phyloP scores from a whole-genome alignment of 2,329 filamentous ascomycete species.

The Apiospora arundinis region DNA sequence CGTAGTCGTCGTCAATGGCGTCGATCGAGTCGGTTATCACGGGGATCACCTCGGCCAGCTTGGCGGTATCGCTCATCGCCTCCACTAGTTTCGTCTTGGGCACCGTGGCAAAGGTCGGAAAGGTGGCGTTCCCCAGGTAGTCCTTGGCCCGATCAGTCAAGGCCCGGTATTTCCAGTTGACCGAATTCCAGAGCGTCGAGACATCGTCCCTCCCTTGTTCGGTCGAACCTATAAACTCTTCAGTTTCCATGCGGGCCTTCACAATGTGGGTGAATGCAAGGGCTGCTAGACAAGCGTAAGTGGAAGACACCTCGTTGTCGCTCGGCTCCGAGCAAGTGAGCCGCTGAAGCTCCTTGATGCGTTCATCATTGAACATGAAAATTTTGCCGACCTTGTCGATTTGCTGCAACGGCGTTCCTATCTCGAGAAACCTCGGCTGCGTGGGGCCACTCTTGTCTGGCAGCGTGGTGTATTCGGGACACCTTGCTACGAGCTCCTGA shows the following conservation, averaged over 20 bases:
- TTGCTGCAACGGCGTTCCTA: conserved; percentile 35
- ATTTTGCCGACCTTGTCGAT: conserved; percentile 48
- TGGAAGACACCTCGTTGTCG: conserved; percentile 38
- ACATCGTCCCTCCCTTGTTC: conserved; percentile 2
- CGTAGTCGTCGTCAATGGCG: conserved; percentile 48
- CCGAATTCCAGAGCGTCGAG: conserved; percentile 46
- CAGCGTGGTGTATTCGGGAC: conserved; percentile 47
- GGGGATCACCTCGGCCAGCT: conserved; percentile 39
- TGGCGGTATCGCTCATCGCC: conserved; percentile 32
- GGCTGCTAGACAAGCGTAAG: conserved; percentile 48
- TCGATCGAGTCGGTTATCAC: conserved; percentile 41
- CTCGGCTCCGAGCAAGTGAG: conserved; percentile 31
- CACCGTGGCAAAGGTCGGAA: conserved; percentile 44
- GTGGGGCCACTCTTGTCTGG: conserved; percentile 44
- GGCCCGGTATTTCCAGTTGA: conserved; percentile 48
- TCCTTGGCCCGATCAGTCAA: conserved; percentile 39
- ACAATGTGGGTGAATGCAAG: conserved; percentile 49
- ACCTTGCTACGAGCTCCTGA: conserved; percentile 37
- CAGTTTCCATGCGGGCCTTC: conserved; percentile 37
- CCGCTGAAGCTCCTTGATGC: conserved; percentile 41
- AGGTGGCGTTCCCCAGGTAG: conserved; percentile 51
- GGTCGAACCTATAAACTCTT: conserved; percentile 32
- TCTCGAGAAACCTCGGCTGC: conserved; percentile 38
- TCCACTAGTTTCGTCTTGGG: conserved; percentile 33
- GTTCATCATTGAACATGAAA: conserved; percentile 46